Evolutionary conservation across 345 rosid species (phyloP).

Genomic region (Rubroshorea leprosula): DNA sequence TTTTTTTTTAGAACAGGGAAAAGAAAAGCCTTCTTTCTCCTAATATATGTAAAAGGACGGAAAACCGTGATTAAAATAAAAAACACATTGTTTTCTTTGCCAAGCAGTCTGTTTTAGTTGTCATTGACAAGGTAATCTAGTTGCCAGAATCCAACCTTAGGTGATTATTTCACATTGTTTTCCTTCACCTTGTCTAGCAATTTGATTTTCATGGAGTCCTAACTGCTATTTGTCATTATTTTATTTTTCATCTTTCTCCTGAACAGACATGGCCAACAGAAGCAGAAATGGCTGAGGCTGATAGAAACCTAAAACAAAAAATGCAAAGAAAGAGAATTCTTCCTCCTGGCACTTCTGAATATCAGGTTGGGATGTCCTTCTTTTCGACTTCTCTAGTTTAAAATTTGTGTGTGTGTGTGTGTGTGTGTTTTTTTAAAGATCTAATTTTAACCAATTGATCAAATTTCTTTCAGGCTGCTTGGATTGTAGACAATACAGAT

Average conservation of each 20-base stretch:
- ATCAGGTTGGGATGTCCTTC: slow-evolving; percentile 49
- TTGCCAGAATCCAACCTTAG: background rate
- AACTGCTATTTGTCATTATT: background rate
- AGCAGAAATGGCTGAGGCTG: slow-evolving; percentile 90
- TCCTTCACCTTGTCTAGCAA: no score
- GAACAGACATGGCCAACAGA: slow-evolving; percentile 95
- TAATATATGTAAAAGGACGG: no score
- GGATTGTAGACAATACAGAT: slow-evolving; percentile 79
- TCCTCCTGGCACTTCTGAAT: slow-evolving; percentile 91
- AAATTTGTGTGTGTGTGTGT: no score
- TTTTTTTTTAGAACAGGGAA: no score
- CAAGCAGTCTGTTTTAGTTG: no score
- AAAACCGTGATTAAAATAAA: no score
- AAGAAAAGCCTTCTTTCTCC: no score
- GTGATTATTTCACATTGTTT: no score
- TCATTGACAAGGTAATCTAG: no score
- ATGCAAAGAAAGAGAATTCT: slow-evolving; percentile 52
- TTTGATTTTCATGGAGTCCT: no score
- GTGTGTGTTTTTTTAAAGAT: no score
- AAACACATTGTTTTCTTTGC: no score
- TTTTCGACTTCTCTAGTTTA: background rate
- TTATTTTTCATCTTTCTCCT: slow-evolving; percentile 18
- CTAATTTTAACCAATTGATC: background rate
- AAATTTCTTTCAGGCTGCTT: slow-evolving; percentile 66
- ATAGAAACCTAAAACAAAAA: slow-evolving; percentile 46